Evolutionary conservation across 805 yeast genomes (phyloP), one percentile per base, ranked within the genome.

Genomic region (Lachancea fermentati): DNA sequence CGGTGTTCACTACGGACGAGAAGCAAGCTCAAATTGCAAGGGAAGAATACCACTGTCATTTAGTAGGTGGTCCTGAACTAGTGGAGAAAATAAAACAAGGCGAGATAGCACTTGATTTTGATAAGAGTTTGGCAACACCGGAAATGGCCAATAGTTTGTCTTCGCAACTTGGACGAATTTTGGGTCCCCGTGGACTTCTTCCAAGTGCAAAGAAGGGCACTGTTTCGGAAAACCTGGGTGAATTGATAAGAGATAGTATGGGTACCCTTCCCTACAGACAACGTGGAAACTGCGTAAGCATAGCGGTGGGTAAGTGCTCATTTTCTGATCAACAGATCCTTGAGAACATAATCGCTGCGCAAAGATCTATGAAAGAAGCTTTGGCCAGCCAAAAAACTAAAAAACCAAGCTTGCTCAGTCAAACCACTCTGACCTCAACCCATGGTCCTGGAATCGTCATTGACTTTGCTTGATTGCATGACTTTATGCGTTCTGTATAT

Each of bases 151-250:
- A 74, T n/a, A 70, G 72, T 18, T 68, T 93, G 48, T 57, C 52
- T n/a, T 73, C 72, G 47, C 70, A 75, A 42, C 67, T 86, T 16
- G 96, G 93, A n/a, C 76, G 88, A 55, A 67, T 74, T 8, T 72
- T 93, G 51, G 97, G 97, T 43, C 95, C 95, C 24, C 78, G 72
- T 55, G 95, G 95, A 17, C 71, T 93, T 51, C 81, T 89, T 85
- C 97, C 98, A 34, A 73, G 75, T 32, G 79, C 75, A 11, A 88
- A 87, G 66, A 83, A 79, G 57, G 95, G 95, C 13, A 88, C 96
- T 1, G 93, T 91, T 6, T 67, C 82, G 1, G 74, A 76, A n/a
- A 78, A 87, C 52, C 65, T 87, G 22, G 67, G 66, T 15, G 60
- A 61, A 5, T 64, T 81, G 43, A 71, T 89, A 44, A 55, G 62